Base-by-base conservation (phyloP, 192 early-diverging fungal species). In the Backusella macrospora region DNA sequence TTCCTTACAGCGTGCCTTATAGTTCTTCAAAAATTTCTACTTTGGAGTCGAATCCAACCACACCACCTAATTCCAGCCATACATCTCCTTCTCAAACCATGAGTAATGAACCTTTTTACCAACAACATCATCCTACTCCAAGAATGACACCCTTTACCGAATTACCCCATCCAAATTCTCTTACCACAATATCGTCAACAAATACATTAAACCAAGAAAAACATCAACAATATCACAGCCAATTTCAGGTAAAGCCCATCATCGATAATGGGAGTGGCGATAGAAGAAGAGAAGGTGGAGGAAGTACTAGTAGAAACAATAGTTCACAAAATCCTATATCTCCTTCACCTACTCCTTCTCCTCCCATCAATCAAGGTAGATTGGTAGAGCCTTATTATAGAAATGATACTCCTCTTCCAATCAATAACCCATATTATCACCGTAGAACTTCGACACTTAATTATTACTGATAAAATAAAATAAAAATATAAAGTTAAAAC, bases 311-410 rank as follows among this genome's bases (percentile, higher is more conserved):
- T 34, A 34, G 29, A 23, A 59, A 23, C 21, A 26, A 21, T 47
- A 21, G 43, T 16, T 15, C 42, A 13, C 42, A 26, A 0, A 18
- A 45, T 68, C 67, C 67, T 2, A 43, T 47, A 46, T 66, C 65
- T 66, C 67, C 67, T 14, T 68, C 67, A 6, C 67, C 67, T 47
- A 68, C 67, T 23, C 67, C 67, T 29, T 68, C 67, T 7, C 67
- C 67, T 29, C 67, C 67, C 29, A 42, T 45, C 21, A 34, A 5
- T n/a, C n/a, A 23, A 4, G 14, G 26, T 68, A 68, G 18, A 59
- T 12, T 59, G 52, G 10, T 59, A 26, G 52, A 59, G 8, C 52
- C 52, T 4, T 59, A 59, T 34, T 18, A 55, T 44, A 15, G 39
- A 44, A 15, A 59, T 42, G 38, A 8, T n/a, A 21, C 40, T 18